Percentiles rank a stretch among this genome's conserved stretches.
Conservation (phyloP, 257 asterid genomes). For the Paraleonurus japonicus region DNA sequence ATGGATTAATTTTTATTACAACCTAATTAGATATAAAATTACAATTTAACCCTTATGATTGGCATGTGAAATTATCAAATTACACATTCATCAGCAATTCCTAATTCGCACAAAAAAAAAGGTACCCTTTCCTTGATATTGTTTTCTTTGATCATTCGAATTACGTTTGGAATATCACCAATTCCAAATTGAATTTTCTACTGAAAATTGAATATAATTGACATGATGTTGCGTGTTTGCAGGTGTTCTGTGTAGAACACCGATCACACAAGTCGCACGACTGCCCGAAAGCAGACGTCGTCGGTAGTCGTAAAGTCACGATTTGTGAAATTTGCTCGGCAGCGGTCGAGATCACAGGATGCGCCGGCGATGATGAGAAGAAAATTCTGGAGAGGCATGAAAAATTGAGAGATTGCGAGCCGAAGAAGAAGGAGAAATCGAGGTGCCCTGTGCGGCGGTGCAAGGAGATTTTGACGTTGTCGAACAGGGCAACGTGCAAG, state of each 20-base stretch:
- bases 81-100: no score
- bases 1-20: no score
- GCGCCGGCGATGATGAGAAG: conserved; percentile 49
- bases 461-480: conserved; percentile 69
- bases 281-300: conserved; percentile 74
- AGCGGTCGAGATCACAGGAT: conserved; percentile 72
- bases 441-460: conserved; percentile 71
- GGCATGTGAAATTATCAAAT: no score
- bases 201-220: not conserved
- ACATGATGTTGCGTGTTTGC: not conserved
- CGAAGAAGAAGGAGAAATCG: conserved; percentile 75
- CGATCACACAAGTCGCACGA: conserved; percentile 69
- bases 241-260: conserved; percentile 73
- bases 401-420: conserved; percentile 71
- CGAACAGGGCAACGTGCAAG: conserved; percentile 72
- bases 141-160: not conserved
- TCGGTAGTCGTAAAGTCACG: conserved; percentile 64
- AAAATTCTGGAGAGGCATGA: conserved; percentile 53
- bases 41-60: no score
- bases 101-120: no score
- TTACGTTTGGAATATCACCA: no score
- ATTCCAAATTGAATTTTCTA: no score
- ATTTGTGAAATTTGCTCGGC: conserved; percentile 68
- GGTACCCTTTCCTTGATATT: conserved; percentile 27
- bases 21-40: no score